Evolutionary conservation across 2,329 filamentous ascomycete species (phyloP).

Genomic region (Aspergillus transmontanensis): DNA sequence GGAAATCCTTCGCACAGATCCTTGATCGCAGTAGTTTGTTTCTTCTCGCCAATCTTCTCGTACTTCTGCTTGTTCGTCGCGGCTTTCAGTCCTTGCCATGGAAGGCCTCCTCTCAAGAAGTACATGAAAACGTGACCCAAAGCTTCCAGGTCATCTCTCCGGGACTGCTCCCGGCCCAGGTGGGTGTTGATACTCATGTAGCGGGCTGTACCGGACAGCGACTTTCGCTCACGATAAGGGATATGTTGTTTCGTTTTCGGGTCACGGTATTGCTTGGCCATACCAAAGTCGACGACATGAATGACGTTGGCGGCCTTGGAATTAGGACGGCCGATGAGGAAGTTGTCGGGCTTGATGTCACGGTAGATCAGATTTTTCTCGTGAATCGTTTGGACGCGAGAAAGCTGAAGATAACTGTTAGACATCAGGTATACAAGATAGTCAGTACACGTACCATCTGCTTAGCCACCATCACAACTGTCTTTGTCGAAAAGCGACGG

Average conservation of each 20-base stretch:
- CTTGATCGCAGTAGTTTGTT: slow-evolving; percentile 96
- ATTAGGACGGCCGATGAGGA: slow-evolving; percentile 88
- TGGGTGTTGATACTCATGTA: slow-evolving; percentile 99
- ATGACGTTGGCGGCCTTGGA: slow-evolving; percentile 97
- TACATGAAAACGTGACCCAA: slow-evolving; percentile 72
- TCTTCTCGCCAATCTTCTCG: slow-evolving; percentile 99
- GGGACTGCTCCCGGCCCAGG: slow-evolving; percentile 91
- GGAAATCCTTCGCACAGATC: slow-evolving; percentile 96
- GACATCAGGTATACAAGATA: neutral
- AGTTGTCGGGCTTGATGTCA: slow-evolving; percentile 99
- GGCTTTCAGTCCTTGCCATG: slow-evolving; percentile 70
- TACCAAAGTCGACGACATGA: slow-evolving; percentile 97
- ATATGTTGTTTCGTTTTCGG: slow-evolving; percentile 99
- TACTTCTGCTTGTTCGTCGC: slow-evolving; percentile 93
- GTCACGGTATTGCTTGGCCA: slow-evolving; percentile 99
- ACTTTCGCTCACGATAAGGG: slow-evolving; percentile 95
- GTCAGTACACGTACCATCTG: slow-evolving; percentile 72
- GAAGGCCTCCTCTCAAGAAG: slow-evolving; percentile 66
- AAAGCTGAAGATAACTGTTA: slow-evolving; percentile 62
- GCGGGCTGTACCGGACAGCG: slow-evolving; percentile 89
- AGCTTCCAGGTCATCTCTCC: slow-evolving; percentile 93
- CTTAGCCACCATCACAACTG: slow-evolving; percentile 98
- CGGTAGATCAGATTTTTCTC: slow-evolving; percentile 99
- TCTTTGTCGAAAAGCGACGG: slow-evolving; percentile 93
- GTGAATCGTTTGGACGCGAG: slow-evolving; percentile 90